Conservation (phyloP, 345 rosid species). For the Populus euphratica region DNA sequence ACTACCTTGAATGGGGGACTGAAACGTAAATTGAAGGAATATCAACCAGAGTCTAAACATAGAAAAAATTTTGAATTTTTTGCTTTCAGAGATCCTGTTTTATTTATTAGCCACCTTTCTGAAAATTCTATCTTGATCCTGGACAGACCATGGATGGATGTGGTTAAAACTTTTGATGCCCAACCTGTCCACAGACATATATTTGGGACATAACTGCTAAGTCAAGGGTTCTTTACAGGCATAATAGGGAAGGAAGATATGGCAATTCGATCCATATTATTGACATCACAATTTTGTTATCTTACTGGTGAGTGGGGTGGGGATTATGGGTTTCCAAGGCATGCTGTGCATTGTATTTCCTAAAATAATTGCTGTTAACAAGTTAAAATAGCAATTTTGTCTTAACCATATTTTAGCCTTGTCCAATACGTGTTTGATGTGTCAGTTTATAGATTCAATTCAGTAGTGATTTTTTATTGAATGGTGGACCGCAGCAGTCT, state of each 20-base stretch:
- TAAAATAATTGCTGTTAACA: conserved; percentile 8
- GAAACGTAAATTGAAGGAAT: conserved; percentile 51
- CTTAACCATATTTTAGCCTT: not conserved
- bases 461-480: not conserved
- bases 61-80: conserved; percentile 67
- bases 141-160: conserved; percentile 93
- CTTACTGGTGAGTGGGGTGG: not conserved
- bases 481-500: not conserved
- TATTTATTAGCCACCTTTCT: conserved; percentile 78
- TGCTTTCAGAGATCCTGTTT: conserved; percentile 80
- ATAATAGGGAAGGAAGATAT: conserved; percentile 5
- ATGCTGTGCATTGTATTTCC: conserved; percentile 11
- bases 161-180: conserved; percentile 65
- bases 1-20: conserved; percentile 38
- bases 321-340: conserved; percentile 1
- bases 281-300: conserved; percentile 10
- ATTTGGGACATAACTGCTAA: conserved; percentile 54
- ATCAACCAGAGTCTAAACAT: conserved; percentile 43
- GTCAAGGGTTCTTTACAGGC: not conserved
- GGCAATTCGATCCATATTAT: conserved; percentile 13
- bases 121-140: conserved; percentile 66
- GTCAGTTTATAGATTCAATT: not conserved
- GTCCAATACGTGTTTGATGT: not conserved
- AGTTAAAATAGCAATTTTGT: conserved; percentile 6
- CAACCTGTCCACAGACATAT: conserved; percentile 90